Evolutionary conservation across 176 grass and related monocot genomes (phyloP), one percentile per base, ranked within the genome.

Genomic region (Raddia distichophylla): DNA sequence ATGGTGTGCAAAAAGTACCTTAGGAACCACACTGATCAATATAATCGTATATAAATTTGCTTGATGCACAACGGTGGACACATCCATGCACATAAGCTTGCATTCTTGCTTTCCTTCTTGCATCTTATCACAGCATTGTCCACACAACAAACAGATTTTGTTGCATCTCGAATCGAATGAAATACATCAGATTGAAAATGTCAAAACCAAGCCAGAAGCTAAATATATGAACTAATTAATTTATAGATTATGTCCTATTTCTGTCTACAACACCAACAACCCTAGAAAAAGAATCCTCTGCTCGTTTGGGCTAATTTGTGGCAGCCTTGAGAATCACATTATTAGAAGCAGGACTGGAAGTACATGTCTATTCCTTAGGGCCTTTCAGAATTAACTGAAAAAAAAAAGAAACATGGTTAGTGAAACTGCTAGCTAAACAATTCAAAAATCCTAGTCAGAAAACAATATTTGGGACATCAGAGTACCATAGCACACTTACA

Each of bases 301-400:
- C 70, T 80, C 45, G 34, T 62, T 13, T 53, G 3, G 43, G 22
- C n/a, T 11, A 73, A 64, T 35, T 18, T 18, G 16, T 60, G 78
- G 18, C 13, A 55, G 27, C 27, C 50, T 69, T 64, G 47, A 69
- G 54, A 35, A 40, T 76, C 45, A 54, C 35, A 48, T 83, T 59
- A 51, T 79, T 40, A 72, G 12, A 18, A 60, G 17, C 51, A 64
- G 64, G 73, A 82, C 49, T 66, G n/a, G 14, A 98, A 98, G 71
- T 93, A 98, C 34, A 43, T 86, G 27, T 82, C 35, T 75, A 93
- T 98, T 40, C 90, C 78, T 83, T 85, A 91, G 1, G 45, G 44
- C 53, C 71, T 92, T 27, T 46, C 56, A 22, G 64, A 37, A 62
- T 83, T 81, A 42, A 84, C 95, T 98, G 86, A 27, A 46, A 78